phyloP scores from a whole-genome alignment of 345 rosid species.

The Arabis hirsuta region DNA sequence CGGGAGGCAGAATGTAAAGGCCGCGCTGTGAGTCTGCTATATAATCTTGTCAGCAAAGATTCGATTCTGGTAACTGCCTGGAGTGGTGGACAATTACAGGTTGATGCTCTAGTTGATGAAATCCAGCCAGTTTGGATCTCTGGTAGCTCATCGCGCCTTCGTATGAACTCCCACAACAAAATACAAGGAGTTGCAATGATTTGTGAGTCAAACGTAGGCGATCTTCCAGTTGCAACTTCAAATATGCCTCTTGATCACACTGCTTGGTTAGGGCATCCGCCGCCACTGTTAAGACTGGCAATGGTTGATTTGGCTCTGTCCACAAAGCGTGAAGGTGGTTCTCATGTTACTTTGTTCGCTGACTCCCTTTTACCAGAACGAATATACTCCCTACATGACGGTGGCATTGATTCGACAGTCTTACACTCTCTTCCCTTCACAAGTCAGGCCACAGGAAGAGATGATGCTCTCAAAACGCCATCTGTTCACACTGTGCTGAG shows the following conservation, averaged over 20 bases:
- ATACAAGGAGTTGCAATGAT: conserved; percentile 89
- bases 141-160: conserved; percentile 75
- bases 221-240: conserved; percentile 56
- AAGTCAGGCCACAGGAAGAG: conserved; percentile 71
- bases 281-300: conserved; percentile 86
- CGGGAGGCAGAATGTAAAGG: conserved; percentile 78
- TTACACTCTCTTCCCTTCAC: conserved; percentile 97
- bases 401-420: conserved; percentile 86
- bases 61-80: conserved; percentile 91
- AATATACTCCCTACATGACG: conserved; percentile 73
- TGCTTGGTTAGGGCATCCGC: conserved; percentile 88
- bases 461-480: conserved; percentile 69
- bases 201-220: conserved; percentile 64
- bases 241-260: conserved; percentile 66
- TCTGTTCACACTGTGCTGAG: conserved; percentile 86
- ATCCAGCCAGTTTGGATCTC: conserved; percentile 91
- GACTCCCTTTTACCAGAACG: conserved; percentile 91
- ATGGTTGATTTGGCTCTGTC: conserved; percentile 94
- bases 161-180: conserved; percentile 58
- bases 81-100: conserved; percentile 94
- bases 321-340: conserved; percentile 49
- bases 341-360: conserved; percentile 55
- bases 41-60: conserved; percentile 84
- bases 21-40: conserved; percentile 77
- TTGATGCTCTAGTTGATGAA: conserved; percentile 96